A percentile compares a stretch with the other conserved stretches of the same genome.
Evolutionary conservation across 2,329 filamentous ascomycete species (phyloP).

Genomic region (Tolypocladium paradoxum): DNA sequence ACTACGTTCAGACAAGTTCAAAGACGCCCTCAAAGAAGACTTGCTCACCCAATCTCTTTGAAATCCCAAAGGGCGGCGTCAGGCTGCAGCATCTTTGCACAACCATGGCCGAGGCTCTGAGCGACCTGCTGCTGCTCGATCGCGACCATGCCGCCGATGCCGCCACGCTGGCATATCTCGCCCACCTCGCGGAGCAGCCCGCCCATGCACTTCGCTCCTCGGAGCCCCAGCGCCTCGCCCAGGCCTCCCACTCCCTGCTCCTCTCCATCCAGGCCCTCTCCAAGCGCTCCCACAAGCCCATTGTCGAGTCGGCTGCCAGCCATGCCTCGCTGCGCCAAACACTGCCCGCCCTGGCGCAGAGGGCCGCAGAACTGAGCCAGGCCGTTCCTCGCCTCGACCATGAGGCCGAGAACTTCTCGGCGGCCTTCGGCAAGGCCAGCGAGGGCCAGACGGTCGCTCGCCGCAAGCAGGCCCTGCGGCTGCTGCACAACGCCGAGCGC

Average conservation of each 20-base stretch:
- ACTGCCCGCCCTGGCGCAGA: slow-evolving; percentile 57
- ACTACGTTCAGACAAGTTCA: not conserved
- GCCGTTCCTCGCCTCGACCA: slow-evolving; percentile 70
- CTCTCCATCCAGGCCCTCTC: slow-evolving; percentile 80
- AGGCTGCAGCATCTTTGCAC: not conserved
- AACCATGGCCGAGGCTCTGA: slow-evolving; percentile 25
- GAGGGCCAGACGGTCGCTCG: slow-evolving; percentile 60
- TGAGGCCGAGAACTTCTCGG: slow-evolving; percentile 69
- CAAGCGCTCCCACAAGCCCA: slow-evolving; percentile 75
- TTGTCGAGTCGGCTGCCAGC: slow-evolving; percentile 71
- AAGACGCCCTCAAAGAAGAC: not conserved
- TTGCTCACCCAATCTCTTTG: not conserved
- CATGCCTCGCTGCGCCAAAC: slow-evolving; percentile 63
- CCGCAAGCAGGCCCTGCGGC: slow-evolving; percentile 67
- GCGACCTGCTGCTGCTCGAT: slow-evolving; percentile 23
- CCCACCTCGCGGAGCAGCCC: slow-evolving; percentile 65
- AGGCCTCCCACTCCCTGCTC: slow-evolving; percentile 68
- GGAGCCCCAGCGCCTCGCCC: slow-evolving; percentile 71
- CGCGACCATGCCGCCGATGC: slow-evolving; percentile 30
- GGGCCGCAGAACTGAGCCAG: slow-evolving; percentile 56
- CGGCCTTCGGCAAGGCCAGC: slow-evolving; percentile 66
- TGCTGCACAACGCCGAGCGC: slow-evolving; percentile 79
- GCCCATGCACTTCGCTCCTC: slow-evolving; percentile 60
- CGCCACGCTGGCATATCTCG: slow-evolving; percentile 59
- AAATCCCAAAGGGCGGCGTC: not conserved